A percentile compares a stretch with the other conserved stretches of the same genome.
These are phyloP conservation scores for Ophiocordyceps unilateralis DNA, from an alignment of 2,329 filamentous ascomycete genomes.

Conservation along the genomic window DNA sequence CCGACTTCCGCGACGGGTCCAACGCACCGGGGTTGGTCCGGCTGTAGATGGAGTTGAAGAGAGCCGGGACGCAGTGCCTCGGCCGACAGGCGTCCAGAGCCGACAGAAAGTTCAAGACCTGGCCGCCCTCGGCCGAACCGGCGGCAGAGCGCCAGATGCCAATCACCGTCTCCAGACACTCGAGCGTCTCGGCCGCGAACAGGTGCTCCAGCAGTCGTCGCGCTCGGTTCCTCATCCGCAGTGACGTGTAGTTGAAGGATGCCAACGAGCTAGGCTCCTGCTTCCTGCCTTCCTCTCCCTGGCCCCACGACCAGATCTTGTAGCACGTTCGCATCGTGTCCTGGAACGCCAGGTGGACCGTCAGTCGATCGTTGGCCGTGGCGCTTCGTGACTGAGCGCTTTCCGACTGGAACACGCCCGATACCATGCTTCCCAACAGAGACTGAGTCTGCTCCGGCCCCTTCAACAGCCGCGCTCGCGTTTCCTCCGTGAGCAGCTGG, in stretches of 20 bases:
- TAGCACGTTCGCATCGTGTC: conserved; percentile 89
- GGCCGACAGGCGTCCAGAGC: conserved; percentile 83
- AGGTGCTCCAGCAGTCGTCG: conserved; percentile 80
- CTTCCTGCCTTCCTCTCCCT: conserved; percentile 36
- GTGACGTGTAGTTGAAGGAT: conserved; percentile 78
- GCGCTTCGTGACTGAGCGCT: conserved; percentile 58
- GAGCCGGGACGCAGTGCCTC: conserved; percentile 77
- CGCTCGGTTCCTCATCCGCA: conserved; percentile 80
- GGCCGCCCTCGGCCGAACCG: conserved; percentile 30
- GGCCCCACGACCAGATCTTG: conserved; percentile 87
- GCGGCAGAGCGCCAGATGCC: conserved; percentile 56
- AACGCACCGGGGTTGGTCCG: conserved; percentile 72
- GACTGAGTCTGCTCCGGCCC: conserved; percentile 69
- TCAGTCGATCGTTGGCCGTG: conserved; percentile 84
- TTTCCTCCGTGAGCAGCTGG: conserved; percentile 60
- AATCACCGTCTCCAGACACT: conserved; percentile 83
- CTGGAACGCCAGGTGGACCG: conserved; percentile 89
- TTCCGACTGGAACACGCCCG: conserved; percentile 73
- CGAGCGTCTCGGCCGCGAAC: conserved; percentile 78
- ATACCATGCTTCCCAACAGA: conserved; percentile 90
- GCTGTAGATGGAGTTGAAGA: conserved; percentile 94
- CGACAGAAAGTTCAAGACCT: conserved; percentile 74
- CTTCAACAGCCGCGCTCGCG: conserved; percentile 49
- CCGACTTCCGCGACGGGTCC: conserved; percentile 67
- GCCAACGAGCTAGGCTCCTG: conserved; percentile 54